Evolutionary conservation across 768 basidiomycete species (phyloP), one percentile per base, ranked within the genome.

Genomic region (Amanita pallidorosea): DNA sequence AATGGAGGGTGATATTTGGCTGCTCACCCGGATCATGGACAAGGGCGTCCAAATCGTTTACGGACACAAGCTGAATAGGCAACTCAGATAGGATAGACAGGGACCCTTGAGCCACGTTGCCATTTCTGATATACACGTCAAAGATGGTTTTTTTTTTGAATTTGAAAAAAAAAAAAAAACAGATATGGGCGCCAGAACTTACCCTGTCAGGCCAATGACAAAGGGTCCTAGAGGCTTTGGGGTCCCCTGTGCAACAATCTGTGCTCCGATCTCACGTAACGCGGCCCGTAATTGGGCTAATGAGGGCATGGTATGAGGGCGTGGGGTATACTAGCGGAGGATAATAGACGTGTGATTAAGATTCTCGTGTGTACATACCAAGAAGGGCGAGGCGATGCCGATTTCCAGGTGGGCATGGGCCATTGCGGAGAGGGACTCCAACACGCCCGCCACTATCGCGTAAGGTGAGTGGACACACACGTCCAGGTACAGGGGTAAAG

Each of bases 141-240:
- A 8, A 49, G 31, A 43, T 53, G 11, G 4, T 31, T 31, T 12
- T 31, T 31, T 29, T 8, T 29, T 31, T 31, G 31, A 20, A 42
- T 42, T 29, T 31, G 29, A 44, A 1, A 3, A 31, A 31, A 12
- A 11, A 31, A 11, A 31, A 3, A 31, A 31, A 3, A 31, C 0
- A 12, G 2, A 31, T 31, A 38, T n/a, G 43, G 38, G 18, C 17
- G 35, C 27, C 0, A 59, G 72, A 29, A 49, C 49, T 45, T 61
- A 89, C 88, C 91, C 91, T 20, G 90, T 93, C 40, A 94, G 60
- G 15, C 88, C 86, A 47, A 92, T 76, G 0, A 93, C 75, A 33
- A 88, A 78, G 0, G 93, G 92, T 2, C 88, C 90, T 1, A 85
- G 68, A 7, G 67, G 65, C n/a, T 64, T 63, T 5, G 85, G 81